Evolutionary conservation across 2,329 filamentous ascomycete genomes (phyloP), one percentile per base, ranked within the genome.

Genomic region (Botryosphaeria agaves): DNA sequence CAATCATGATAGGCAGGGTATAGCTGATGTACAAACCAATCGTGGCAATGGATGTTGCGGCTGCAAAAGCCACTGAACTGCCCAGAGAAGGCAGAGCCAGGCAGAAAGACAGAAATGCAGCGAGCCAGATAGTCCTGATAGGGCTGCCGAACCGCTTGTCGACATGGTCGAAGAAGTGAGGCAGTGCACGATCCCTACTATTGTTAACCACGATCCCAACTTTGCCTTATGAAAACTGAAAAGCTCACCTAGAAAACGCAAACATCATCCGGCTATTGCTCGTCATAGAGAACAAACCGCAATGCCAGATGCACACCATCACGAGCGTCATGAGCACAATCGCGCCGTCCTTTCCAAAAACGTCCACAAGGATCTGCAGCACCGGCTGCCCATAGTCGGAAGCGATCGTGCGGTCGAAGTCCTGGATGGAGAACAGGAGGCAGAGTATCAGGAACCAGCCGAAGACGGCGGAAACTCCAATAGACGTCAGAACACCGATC

Each of bases 21-120:
- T 85, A 87, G 0, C 75, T 81, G 4, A 73, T 72, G 0, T 72
- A 76, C 0, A 85, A 65, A 39, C 77, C 83, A 46, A 85, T 83
- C 3, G 78, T 84, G 1, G 78, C 79, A 1, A 83, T 76, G 17
- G 78, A 77, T 0, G 79, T 84, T 51, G 85, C 84, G 7, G 72
- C 75, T 58, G 76, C 78, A 57, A 85, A 85, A 0, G 80, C 80
- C 0, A 76, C 76, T 0, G 69, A 67, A 2, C 73, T 79, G n/a
- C n/a, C n/a, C n/a, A n/a, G n/a, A n/a, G n/a, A n/a, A n/a, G n/a
- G n/a, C n/a, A n/a, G n/a, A n/a, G n/a, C n/a, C n/a, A n/a, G n/a
- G n/a, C n/a, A n/a, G n/a, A n/a, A n/a, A n/a, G n/a, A n/a, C n/a
- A n/a, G n/a, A n/a, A n/a, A n/a, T n/a, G n/a, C n/a, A n/a, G n/a